Evolutionary conservation across 495 filamentous ascomycete genomes (phyloP).

Genomic region (Rostrohypoxylon terebratum): DNA sequence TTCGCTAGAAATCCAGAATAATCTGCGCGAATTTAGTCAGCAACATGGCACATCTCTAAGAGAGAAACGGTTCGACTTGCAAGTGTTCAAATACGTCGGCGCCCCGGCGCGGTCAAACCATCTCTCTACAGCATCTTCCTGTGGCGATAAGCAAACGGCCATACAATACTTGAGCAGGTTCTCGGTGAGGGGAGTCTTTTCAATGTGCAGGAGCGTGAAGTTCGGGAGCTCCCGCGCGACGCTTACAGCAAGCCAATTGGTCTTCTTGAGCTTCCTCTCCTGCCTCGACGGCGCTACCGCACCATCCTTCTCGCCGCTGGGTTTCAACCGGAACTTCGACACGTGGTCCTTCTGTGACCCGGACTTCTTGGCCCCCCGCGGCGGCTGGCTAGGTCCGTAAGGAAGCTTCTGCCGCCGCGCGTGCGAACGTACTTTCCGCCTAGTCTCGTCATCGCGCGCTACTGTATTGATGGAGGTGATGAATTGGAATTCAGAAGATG

Average conservation of each 20-base stretch:
- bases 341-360: constrained; percentile 47
- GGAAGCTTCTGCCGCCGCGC: constrained; percentile 49
- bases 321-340: constrained; percentile 49
- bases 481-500: constrained; percentile 46
- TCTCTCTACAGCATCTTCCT: constrained; percentile 44
- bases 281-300: constrained; percentile 5
- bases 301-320: neutral
- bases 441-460: constrained; percentile 50
- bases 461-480: constrained; percentile 52
- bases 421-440: constrained; percentile 49
- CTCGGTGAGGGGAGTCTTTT: constrained; percentile 49
- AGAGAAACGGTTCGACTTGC: constrained; percentile 23
- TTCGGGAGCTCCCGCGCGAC: constrained; percentile 47
- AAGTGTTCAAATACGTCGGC: constrained; percentile 50
- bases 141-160: constrained; percentile 49
- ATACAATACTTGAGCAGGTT: constrained; percentile 50
- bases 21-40: constrained; percentile 34
- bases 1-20: constrained; percentile 51
- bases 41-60: neutral
- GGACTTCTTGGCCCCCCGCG: constrained; percentile 38
- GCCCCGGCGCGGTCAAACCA: constrained; percentile 46
- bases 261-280: constrained; percentile 39
- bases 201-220: constrained; percentile 47
- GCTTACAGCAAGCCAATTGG: constrained; percentile 46
- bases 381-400: constrained; percentile 35